A percentile compares a stretch with the other conserved stretches of the same genome.
Evolutionary conservation across 73 alveolate genomes (phyloP).

Genomic region (Tetrahymena thermophila): DNA sequence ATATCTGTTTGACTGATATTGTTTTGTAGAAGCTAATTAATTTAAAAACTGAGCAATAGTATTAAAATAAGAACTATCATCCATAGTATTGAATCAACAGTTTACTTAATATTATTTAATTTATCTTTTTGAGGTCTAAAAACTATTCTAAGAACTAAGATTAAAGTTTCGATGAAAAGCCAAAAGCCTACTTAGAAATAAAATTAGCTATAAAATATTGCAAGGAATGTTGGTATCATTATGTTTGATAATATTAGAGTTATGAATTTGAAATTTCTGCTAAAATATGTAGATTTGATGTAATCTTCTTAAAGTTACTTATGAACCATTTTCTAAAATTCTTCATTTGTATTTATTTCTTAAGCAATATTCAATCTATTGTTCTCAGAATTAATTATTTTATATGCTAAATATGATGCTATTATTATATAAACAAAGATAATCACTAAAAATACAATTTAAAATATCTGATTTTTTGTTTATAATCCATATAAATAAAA

Average conservation of each 20-base stretch:
- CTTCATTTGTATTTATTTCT: background rate
- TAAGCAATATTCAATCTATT: background rate
- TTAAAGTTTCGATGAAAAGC: background rate
- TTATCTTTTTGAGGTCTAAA: background rate
- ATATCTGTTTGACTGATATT: background rate
- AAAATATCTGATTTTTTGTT: too few relatives aligned
- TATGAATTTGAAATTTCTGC: background rate
- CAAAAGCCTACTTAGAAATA: background rate
- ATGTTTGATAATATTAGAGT: background rate
- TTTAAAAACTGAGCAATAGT: background rate
- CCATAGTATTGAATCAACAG: background rate
- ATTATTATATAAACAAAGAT: too few relatives aligned
- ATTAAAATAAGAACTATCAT: background rate
- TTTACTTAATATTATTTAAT: background rate
- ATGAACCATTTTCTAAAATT: background rate
- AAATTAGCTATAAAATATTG: background rate
- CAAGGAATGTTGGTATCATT: background rate
- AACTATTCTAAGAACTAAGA: background rate
- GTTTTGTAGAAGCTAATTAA: background rate
- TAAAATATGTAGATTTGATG: background rate
- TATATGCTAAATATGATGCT: too few relatives aligned
- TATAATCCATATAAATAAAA: background rate
- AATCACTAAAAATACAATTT: too few relatives aligned
- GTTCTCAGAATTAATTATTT: too few relatives aligned
- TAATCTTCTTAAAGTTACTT: background rate